phyloP scores from a whole-genome alignment of 148 eudicot genomes.

The Rhododendron ovatum region DNA sequence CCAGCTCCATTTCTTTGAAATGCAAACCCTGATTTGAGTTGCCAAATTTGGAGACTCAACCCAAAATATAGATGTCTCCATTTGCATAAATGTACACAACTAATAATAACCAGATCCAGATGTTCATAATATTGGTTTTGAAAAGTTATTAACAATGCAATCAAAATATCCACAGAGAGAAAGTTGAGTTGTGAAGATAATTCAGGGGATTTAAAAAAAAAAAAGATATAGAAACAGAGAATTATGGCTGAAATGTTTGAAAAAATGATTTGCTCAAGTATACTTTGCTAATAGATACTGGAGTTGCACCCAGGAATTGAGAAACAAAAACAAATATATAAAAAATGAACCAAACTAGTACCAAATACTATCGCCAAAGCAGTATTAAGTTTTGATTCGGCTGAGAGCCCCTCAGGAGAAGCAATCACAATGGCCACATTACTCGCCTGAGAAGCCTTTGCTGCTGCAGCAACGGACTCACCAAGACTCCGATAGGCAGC shows the following conservation, averaged over 20 bases:
- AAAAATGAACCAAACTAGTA: conserved; percentile 14
- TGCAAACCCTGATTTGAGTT: no score
- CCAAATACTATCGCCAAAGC: conserved; percentile 80
- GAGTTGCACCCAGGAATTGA: background rate
- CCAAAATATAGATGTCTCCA: background rate
- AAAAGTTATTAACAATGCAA: background rate
- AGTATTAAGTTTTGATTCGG: conserved; percentile 51
- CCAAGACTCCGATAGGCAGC: conserved; percentile 59
- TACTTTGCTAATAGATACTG: background rate
- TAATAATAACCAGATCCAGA: background rate
- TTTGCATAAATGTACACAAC: background rate
- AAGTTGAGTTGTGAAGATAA: background rate
- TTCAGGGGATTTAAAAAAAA: background rate
- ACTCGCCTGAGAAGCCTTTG: conserved; percentile 73
- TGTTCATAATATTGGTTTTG: background rate
- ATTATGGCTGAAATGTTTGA: background rate
- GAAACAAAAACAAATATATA: background rate
- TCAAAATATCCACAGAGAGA: background rate
- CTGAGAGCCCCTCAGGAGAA: conserved; percentile 57
- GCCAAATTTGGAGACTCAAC: background rate
- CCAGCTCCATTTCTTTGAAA: no score
- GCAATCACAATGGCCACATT: conserved; percentile 69
- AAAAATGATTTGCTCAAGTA: background rate
- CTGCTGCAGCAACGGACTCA: conserved; percentile 73
- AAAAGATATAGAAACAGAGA: background rate